Evolutionary conservation across 164 flowering plant species (phyloP).

Genomic region (Chloranthus sessilifolius): DNA sequence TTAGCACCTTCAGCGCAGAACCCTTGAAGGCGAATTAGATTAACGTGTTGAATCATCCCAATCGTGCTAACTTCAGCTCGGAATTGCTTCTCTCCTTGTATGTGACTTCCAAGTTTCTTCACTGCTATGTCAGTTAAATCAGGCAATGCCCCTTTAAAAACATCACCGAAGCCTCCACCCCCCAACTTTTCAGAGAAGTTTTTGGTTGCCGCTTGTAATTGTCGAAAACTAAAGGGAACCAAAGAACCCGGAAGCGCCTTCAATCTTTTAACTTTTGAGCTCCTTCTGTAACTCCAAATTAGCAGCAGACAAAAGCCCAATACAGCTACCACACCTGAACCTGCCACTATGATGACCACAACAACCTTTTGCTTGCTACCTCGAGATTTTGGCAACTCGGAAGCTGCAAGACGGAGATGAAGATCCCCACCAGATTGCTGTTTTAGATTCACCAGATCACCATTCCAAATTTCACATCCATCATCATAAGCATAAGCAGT

Average conservation of each 20-base stretch:
- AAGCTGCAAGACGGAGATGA: too few species aligned
- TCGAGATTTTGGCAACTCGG: constrained; percentile 1
- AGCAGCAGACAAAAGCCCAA: constrained; percentile 15
- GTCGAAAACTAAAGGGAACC: constrained; percentile 27
- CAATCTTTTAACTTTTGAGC: neutral
- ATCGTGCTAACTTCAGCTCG: constrained; percentile 58
- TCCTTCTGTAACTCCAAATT: constrained; percentile 11
- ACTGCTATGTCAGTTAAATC: constrained; percentile 33
- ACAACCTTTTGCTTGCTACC: constrained; percentile 5
- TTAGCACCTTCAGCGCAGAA: constrained; percentile 41
- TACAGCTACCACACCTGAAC: constrained; percentile 8
- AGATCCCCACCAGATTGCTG: constrained; percentile 1
- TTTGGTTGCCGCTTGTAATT: constrained; percentile 37
- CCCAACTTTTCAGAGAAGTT: constrained; percentile 43
- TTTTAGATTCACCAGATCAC: constrained; percentile 4
- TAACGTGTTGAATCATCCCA: constrained; percentile 52
- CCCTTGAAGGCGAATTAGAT: constrained; percentile 48
- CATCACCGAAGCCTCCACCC: constrained; percentile 53
- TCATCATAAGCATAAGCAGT: constrained; percentile 8
- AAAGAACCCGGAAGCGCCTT: constrained; percentile 27
- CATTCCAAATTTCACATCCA: constrained; percentile 9
- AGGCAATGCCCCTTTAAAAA: constrained; percentile 37
- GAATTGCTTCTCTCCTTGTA: constrained; percentile 54
- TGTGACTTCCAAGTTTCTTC: constrained; percentile 38
- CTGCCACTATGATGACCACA: constrained; percentile 16